Percentiles rank a stretch among this genome's conserved stretches.
These are phyloP conservation scores for Ascoidea tarda DNA, from an alignment of 805 yeast genomes.

Conservation along the genomic window DNA sequence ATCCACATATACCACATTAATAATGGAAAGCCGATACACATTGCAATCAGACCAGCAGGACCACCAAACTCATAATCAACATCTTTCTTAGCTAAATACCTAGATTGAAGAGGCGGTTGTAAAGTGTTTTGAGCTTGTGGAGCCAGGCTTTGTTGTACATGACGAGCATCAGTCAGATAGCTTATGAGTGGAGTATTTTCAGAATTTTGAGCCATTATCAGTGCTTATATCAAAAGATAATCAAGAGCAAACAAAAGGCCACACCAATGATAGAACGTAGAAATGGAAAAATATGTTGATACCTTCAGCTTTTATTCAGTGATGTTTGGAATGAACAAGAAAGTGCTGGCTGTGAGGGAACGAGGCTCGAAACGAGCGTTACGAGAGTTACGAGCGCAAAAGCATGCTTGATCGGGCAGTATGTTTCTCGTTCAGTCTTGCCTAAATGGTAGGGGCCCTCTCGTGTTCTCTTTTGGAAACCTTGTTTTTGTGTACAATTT, in stretches of 20 bases:
- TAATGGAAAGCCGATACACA: conserved; percentile 86
- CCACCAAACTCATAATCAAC: conserved; percentile 91
- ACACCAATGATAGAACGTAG: neutral
- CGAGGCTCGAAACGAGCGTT: no score
- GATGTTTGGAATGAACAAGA: neutral
- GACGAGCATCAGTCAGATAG: no score
- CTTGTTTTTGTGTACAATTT: conserved; percentile 2
- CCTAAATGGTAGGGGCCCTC: neutral
- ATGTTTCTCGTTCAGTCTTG: no score
- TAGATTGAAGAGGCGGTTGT: neutral
- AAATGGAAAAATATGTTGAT: neutral
- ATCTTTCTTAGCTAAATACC: conserved; percentile 30
- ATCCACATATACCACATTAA: conserved; percentile 98
- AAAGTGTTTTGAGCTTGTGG: no score
- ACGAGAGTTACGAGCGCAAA: no score
- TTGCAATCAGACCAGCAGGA: conserved; percentile 72
- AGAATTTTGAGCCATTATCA: neutral
- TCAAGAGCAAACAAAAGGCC: no score
- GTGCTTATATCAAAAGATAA: neutral
- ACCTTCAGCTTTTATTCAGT: neutral
- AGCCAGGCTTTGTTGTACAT: no score
- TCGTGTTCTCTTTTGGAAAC: neutral
- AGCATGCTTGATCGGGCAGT: no score
- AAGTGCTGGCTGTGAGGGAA: no score
- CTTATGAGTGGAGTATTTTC: neutral